Conservation (phyloP, 148 eudicot species). For the Chenopodium berlandieri region DNA sequence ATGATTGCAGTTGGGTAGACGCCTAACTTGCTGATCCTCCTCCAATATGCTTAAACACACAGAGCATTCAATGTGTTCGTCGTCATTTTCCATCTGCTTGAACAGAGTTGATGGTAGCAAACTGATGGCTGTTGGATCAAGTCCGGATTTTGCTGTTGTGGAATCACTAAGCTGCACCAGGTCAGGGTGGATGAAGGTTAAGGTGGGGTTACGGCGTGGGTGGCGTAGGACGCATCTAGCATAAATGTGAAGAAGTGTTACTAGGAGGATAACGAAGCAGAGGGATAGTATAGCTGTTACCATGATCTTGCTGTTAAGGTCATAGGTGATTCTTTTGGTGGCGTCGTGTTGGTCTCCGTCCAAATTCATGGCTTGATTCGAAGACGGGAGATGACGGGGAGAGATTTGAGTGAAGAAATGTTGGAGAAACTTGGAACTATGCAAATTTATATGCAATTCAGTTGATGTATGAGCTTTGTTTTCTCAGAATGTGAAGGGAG, state of each 20-base stretch:
- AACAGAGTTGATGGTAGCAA: conserved; percentile 37
- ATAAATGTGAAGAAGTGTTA: conserved; percentile 38
- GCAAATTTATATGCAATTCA: neutral
- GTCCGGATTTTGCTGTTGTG: conserved; percentile 34
- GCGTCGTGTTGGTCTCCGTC: neutral
- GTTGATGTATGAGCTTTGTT: neutral
- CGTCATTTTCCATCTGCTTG: conserved; percentile 20
- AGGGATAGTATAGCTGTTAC: conserved; percentile 31
- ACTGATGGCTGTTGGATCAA: conserved; percentile 43
- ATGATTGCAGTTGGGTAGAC: conserved; percentile 57
- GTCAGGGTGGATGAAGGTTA: conserved; percentile 1
- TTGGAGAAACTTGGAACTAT: neutral
- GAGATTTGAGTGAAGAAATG: neutral
- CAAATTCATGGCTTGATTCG: neutral
- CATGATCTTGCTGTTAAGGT: conserved; percentile 34
- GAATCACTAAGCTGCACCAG: conserved; percentile 14
- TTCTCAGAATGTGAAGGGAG: neutral
- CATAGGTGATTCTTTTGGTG: neutral
- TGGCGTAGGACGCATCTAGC: conserved; percentile 33
- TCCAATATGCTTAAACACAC: conserved; percentile 48
- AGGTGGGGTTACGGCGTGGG: conserved; percentile 22
- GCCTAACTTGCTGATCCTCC: conserved; percentile 36
- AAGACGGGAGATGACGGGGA: neutral
- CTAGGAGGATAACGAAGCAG: conserved; percentile 32
- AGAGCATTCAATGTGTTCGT: conserved; percentile 31